Conservation (phyloP, 2,329 filamentous ascomycete genomes). For the Calonectria multiphialidica region DNA sequence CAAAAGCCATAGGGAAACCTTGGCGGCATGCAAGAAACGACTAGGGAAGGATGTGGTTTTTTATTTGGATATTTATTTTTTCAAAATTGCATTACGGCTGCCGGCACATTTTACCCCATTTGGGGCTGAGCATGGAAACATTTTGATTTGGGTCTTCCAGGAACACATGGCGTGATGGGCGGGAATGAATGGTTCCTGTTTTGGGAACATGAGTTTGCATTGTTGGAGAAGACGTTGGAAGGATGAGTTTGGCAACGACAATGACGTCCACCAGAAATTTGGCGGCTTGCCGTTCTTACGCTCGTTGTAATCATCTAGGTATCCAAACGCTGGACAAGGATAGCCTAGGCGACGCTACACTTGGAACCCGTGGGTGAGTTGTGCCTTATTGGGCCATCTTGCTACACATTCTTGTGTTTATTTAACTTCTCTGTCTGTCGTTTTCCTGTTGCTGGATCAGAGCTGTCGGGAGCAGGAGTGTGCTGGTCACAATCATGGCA, state of each 20-base stretch:
- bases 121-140: constrained; percentile 40
- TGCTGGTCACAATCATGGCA: constrained; percentile 48
- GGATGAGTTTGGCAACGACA: constrained; percentile 42
- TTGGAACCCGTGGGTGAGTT: constrained; percentile 38
- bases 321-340: constrained; percentile 52
- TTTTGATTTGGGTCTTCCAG: constrained; percentile 25
- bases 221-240: constrained; percentile 26
- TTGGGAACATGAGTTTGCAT: constrained; percentile 32
- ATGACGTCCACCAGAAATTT: constrained; percentile 37
- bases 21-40: constrained; percentile 45
- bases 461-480: constrained; percentile 44
- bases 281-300: constrained; percentile 60
- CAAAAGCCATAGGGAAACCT: constrained; percentile 51
- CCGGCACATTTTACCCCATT: constrained; percentile 20
- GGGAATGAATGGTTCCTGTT: constrained; percentile 33
- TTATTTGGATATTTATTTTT: constrained; percentile 29
- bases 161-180: constrained; percentile 37
- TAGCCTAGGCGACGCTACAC: constrained; percentile 46
- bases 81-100: constrained; percentile 40
- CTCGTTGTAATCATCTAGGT: constrained; percentile 63
- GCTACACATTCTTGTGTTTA: constrained; percentile 53
- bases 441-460: constrained; percentile 42
- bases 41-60: constrained; percentile 41
- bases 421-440: constrained; percentile 51
- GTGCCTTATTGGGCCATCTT: neutral